Evolutionary conservation across 805 yeast species (phyloP).

Genomic region (Yamadazyma tumulicola): DNA sequence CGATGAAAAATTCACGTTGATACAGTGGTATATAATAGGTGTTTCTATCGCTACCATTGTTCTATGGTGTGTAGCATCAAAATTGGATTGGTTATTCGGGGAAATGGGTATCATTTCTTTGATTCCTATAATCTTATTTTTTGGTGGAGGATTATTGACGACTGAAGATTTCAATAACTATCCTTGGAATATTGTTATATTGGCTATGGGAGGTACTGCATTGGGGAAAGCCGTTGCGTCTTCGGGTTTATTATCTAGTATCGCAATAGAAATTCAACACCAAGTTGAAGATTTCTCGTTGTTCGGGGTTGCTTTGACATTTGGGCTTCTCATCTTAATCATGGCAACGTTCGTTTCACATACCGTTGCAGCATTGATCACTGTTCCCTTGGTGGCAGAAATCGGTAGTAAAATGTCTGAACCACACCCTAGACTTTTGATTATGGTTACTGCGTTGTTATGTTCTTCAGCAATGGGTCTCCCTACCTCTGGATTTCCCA

Average conservation of each 20-base stretch:
- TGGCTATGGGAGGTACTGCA: constrained; percentile 98
- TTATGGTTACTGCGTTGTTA: constrained; percentile 60
- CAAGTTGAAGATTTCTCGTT: constrained; percentile 65
- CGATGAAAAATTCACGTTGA: constrained; percentile 62
- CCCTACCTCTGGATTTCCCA: constrained; percentile 97
- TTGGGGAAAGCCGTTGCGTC: constrained; percentile 93
- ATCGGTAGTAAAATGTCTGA: constrained; percentile 73
- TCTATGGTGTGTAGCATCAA: constrained; percentile 87
- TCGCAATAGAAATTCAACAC: constrained; percentile 66
- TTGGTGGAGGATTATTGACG: constrained; percentile 83
- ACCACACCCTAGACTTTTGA: constrained; percentile 82
- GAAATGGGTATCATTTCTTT: constrained; percentile 97
- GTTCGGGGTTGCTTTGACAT: constrained; percentile 69
- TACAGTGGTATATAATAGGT: constrained; percentile 70
- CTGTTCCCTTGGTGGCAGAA: constrained; percentile 85
- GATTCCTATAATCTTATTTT: constrained; percentile 84
- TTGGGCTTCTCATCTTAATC: constrained; percentile 75
- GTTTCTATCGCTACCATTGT: constrained; percentile 72
- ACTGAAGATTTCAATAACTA: constrained; percentile 94
- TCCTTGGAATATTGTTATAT: constrained; percentile 91
- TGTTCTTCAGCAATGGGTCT: constrained; percentile 97
- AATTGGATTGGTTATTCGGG: constrained; percentile 71
- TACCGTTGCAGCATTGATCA: constrained; percentile 93
- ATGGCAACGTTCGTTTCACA: constrained; percentile 96
- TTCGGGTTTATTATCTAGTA: constrained; percentile 77